Evolutionary conservation across 1,139 yeast species (phyloP).

Genomic region (Pneumocystis sp.): DNA sequence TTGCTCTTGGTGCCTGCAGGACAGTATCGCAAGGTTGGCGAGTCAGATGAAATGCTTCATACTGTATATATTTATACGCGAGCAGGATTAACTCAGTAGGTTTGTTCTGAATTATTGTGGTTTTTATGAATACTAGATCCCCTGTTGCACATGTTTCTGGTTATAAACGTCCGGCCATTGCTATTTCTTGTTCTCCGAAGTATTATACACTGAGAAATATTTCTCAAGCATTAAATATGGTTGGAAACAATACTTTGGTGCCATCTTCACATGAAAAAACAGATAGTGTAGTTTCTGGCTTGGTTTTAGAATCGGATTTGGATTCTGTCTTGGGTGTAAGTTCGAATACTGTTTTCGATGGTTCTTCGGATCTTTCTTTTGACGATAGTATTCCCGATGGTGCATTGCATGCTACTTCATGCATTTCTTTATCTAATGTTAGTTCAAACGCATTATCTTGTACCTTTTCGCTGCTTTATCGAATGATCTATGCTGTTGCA

Average conservation of each 20-base stretch:
- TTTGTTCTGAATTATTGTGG: constrained; percentile 12
- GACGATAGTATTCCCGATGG: neutral
- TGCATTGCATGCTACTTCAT: neutral
- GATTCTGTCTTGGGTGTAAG: neutral
- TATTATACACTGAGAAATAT: constrained; percentile 32
- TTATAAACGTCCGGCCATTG: constrained; percentile 69
- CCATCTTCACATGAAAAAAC: constrained; percentile 11
- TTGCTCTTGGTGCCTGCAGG: constrained; percentile 77
- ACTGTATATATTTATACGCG: constrained; percentile 69
- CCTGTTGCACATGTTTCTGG: constrained; percentile 73
- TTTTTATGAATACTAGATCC: constrained; percentile 20
- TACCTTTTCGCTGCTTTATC: constrained; percentile 47
- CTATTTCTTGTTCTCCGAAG: constrained; percentile 59
- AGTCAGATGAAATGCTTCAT: constrained; percentile 33
- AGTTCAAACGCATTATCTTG: constrained; percentile 14
- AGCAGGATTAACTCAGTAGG: constrained; percentile 38
- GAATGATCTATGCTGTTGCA: constrained; percentile 82
- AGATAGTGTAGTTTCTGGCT: constrained; percentile 6
- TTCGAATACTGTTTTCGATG: neutral
- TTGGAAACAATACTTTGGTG: neutral
- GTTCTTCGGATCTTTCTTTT: too few relatives aligned
- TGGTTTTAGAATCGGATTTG: neutral
- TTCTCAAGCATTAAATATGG: neutral
- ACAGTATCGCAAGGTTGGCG: constrained; percentile 28
- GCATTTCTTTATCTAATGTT: neutral